phyloP scores from a whole-genome alignment of 495 filamentous ascomycete genomes.

The Neurospora terricola region DNA sequence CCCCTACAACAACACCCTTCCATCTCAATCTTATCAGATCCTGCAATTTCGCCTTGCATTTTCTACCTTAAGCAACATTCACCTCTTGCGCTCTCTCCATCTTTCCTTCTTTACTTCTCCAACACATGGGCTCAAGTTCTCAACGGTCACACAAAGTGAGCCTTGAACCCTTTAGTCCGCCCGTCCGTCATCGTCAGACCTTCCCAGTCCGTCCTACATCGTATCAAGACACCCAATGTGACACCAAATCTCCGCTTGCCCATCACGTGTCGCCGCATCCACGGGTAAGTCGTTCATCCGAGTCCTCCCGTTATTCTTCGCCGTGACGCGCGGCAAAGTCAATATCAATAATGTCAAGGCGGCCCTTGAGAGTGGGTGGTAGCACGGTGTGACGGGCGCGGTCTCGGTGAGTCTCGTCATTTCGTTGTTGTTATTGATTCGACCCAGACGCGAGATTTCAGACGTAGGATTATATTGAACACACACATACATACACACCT shows the following conservation, averaged over 20 bases:
- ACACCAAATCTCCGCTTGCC: neutral
- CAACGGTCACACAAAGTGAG: neutral
- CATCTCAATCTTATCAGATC: neutral
- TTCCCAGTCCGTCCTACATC: neutral
- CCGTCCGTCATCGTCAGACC: neutral
- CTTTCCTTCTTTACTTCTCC: neutral
- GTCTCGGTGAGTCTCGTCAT: neutral
- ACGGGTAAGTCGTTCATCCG: neutral
- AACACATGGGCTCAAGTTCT: neutral
- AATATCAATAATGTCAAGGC: neutral
- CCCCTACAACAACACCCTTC: neutral
- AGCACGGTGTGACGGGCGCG: neutral
- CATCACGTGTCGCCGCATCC: neutral
- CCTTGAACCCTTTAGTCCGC: neutral
- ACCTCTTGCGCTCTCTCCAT: neutral
- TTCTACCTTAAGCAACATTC: neutral
- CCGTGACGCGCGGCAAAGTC: neutral
- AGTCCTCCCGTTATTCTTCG: neutral
- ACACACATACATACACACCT: neutral
- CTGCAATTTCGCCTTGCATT: neutral
- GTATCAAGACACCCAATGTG: neutral
- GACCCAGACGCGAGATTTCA: neutral
- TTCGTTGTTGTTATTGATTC: neutral
- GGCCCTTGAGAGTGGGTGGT: neutral
- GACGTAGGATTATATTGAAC: neutral